A percentile compares a stretch with the other conserved stretches of the same genome.
These are phyloP conservation scores for Trametes sp. DNA, from an alignment of 1,284 basidiomycete genomes.

Conservation along the genomic window DNA sequence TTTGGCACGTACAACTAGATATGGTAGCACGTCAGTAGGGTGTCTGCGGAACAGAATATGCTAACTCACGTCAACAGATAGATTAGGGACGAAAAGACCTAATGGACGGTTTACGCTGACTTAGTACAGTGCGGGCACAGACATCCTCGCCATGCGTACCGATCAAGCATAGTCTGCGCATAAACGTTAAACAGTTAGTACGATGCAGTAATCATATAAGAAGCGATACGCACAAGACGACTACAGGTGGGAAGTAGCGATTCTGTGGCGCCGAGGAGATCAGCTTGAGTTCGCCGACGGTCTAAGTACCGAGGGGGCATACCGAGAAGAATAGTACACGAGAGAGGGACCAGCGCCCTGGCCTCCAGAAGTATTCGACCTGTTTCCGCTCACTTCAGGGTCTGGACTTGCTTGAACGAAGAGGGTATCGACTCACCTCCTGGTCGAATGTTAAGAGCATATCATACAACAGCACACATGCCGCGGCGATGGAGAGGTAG, in stretches of 20 bases:
- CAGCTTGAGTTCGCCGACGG: neutral
- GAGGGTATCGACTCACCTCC: conserved; percentile 35
- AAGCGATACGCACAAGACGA: conserved; percentile 31
- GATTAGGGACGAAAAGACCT: conserved; percentile 16
- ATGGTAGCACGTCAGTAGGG: neutral
- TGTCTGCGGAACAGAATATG: neutral
- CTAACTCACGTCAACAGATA: conserved; percentile 20
- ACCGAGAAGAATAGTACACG: conserved; percentile 39
- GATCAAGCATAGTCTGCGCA: conserved; percentile 5
- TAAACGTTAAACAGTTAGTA: neutral
- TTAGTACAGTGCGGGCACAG: neutral
- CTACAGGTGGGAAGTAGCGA: conserved; percentile 35
- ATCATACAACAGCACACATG: conserved; percentile 31
- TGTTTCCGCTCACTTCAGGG: neutral
- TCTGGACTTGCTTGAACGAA: too few species aligned
- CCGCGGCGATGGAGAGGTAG: conserved; percentile 29
- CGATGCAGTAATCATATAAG: neutral
- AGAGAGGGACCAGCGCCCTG: conserved; percentile 36
- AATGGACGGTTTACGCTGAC: neutral
- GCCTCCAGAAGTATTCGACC: conserved; percentile 40
- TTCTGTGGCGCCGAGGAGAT: conserved; percentile 25
- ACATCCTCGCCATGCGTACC: neutral
- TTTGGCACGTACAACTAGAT: conserved; percentile 9
- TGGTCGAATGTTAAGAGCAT: conserved; percentile 34
- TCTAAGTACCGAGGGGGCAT: too few species aligned